These are phyloP conservation scores for Mycena belliarum DNA, from an alignment of 768 basidiomycete species.

Conservation along the genomic window DNA sequence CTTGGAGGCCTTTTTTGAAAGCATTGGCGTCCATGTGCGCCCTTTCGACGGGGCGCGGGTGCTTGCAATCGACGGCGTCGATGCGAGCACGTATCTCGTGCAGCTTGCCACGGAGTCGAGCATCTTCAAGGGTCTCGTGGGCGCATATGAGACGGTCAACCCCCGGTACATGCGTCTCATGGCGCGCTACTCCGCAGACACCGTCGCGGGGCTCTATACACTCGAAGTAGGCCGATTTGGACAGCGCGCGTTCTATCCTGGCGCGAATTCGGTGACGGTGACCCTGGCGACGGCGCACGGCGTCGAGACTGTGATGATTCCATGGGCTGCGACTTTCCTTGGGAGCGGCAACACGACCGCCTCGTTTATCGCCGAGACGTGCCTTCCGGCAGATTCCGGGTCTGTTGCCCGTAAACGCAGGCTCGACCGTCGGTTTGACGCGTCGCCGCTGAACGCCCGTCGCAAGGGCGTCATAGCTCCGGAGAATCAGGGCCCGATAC, in stretches of 20 bases:
- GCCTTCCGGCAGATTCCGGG: slow-evolving; percentile 3
- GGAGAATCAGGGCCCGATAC: slow-evolving; percentile 3
- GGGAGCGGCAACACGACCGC: slow-evolving; percentile 15
- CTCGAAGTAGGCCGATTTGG: slow-evolving; percentile 19
- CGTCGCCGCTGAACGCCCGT: slow-evolving; percentile 5
- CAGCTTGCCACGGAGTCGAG: slow-evolving; percentile 17
- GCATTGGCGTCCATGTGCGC: slow-evolving; percentile 16
- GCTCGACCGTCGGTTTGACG: neutral
- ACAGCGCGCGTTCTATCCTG: slow-evolving; percentile 20
- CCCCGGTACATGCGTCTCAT: slow-evolving; percentile 21
- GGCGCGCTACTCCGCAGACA: slow-evolving; percentile 20
- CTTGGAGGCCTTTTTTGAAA: slow-evolving; percentile 15
- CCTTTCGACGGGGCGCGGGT: slow-evolving; percentile 18
- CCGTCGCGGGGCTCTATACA: slow-evolving; percentile 15
- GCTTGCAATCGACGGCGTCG: slow-evolving; percentile 17
- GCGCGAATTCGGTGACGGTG: slow-evolving; percentile 13
- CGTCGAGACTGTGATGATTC: slow-evolving; percentile 9
- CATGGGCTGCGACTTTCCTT: slow-evolving; percentile 20
- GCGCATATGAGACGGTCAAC: slow-evolving; percentile 18
- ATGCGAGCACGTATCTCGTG: slow-evolving; percentile 18
- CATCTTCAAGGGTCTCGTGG: slow-evolving; percentile 20
- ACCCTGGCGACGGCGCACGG: slow-evolving; percentile 2
- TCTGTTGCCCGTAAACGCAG: neutral
- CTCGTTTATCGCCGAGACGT: slow-evolving; percentile 20
- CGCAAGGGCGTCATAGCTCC: slow-evolving; percentile 11